Evolutionary conservation across 73 alveolate species (phyloP).

Genomic region (Paramecium octaurelia): DNA sequence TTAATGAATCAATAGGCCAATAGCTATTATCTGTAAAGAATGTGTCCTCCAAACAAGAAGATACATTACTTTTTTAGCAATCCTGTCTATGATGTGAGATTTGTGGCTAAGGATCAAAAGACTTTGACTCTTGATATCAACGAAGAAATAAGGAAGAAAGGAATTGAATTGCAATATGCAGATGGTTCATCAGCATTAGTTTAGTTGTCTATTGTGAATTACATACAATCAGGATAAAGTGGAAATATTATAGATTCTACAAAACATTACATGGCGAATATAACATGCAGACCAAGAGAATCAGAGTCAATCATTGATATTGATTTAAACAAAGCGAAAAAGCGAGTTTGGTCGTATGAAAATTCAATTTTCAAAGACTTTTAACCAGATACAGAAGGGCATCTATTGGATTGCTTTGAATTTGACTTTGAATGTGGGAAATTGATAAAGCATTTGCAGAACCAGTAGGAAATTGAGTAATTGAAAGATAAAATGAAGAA

Average conservation of each 20-base stretch:
- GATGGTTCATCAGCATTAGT: not conserved
- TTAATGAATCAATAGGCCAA: not conserved
- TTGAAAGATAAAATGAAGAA: not conserved
- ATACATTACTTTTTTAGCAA: conserved; percentile 46
- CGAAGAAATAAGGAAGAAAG: not conserved
- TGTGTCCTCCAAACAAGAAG: conserved; percentile 59
- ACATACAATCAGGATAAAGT: not conserved
- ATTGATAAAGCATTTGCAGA: not conserved
- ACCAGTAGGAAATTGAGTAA: not conserved
- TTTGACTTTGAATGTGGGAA: conserved; percentile 50
- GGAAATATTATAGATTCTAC: not conserved
- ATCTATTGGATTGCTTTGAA: conserved; percentile 38
- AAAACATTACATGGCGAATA: not conserved
- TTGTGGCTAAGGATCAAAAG: conserved; percentile 37
- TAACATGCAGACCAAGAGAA: conserved; percentile 45
- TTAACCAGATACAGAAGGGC: conserved; percentile 49
- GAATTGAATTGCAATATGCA: not conserved
- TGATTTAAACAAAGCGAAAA: not conserved
- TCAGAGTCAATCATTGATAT: not conserved
- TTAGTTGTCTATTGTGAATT: not conserved
- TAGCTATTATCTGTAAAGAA: not conserved
- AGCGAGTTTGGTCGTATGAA: conserved; percentile 32
- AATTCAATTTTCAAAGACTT: conserved; percentile 30
- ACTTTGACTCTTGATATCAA: not conserved
- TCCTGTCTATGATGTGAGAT: conserved; percentile 2